Conservation (phyloP, 2,329 filamentous ascomycete genomes). For the Monilinia fructicola region DNA sequence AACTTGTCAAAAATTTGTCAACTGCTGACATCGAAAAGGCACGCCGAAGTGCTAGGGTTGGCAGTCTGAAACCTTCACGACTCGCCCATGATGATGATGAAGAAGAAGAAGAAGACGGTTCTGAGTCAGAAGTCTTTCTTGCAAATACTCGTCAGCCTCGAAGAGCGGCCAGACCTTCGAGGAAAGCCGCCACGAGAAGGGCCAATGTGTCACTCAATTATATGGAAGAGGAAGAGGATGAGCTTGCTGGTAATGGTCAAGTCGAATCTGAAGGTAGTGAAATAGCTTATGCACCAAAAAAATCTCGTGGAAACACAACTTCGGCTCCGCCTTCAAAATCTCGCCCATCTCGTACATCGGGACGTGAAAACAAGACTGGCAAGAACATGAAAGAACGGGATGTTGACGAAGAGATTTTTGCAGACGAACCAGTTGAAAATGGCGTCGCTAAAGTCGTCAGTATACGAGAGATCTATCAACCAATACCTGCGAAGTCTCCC, state of each 20-base stretch:
- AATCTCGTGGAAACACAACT: constrained; percentile 6
- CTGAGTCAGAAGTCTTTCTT: constrained; percentile 1
- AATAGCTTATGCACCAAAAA: constrained; percentile 51
- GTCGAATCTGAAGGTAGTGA: constrained; percentile 49
- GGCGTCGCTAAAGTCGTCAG: constrained; percentile 57
- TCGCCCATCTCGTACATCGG: constrained; percentile 40
- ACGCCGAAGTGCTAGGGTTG: constrained; percentile 30
- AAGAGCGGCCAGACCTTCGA: constrained; percentile 23
- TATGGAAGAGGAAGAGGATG: constrained; percentile 31
- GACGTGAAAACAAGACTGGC: constrained; percentile 36
- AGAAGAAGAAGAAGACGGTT: constrained; percentile 23
- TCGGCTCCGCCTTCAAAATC: neutral
- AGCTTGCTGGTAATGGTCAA: constrained; percentile 30
- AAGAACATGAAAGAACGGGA: constrained; percentile 48
- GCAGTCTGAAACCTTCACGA: constrained; percentile 26
- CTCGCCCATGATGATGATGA: constrained; percentile 23
- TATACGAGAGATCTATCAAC: constrained; percentile 72
- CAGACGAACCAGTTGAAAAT: constrained; percentile 48
- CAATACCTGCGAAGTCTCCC: constrained; percentile 56
- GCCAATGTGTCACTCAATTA: constrained; percentile 16
- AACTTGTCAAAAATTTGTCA: constrained; percentile 30
- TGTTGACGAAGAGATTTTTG: constrained; percentile 53
- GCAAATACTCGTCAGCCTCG: constrained; percentile 22
- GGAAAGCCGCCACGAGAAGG: constrained; percentile 28
- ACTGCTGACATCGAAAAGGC: constrained; percentile 27